Evolutionary conservation across 306 rosid species (phyloP).

Genomic region (Leucaena leucocephala): DNA sequence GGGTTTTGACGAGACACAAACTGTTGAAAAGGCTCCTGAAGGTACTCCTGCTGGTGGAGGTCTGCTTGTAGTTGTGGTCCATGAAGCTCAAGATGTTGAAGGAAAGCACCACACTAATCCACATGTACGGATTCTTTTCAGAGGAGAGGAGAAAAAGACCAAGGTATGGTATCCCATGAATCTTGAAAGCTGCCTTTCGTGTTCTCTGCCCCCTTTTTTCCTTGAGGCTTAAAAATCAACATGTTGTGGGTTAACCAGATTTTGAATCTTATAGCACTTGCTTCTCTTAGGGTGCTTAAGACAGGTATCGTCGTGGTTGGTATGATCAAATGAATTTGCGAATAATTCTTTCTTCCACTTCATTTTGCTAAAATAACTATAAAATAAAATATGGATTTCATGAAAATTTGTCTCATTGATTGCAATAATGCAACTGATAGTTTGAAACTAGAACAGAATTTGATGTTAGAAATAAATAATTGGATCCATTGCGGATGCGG

Average conservation of each 20-base stretch:
- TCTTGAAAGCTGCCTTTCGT: background rate
- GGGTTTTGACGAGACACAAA: conserved; percentile 46
- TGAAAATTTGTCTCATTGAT: background rate
- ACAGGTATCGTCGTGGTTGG: background rate
- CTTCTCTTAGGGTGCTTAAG: background rate
- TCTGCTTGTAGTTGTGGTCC: conserved; percentile 65
- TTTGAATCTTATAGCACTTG: background rate
- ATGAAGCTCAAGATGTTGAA: conserved; percentile 84
- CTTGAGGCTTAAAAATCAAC: background rate
- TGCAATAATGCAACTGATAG: background rate
- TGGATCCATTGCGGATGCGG: background rate
- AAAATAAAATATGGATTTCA: background rate
- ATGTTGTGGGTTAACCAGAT: background rate
- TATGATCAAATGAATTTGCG: background rate
- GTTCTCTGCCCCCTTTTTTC: background rate
- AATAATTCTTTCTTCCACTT: background rate
- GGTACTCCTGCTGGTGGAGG: conserved; percentile 88
- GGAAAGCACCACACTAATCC: conserved; percentile 93
- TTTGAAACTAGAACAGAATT: background rate
- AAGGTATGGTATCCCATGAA: conserved; percentile 54
- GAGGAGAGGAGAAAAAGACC: conserved; percentile 80
- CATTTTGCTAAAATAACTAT: background rate
- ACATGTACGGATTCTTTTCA: conserved; percentile 62
- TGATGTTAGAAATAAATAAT: background rate
- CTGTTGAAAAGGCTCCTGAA: conserved; percentile 57